Evolutionary conservation across 352 stramenopile genomes (phyloP), one percentile per base, ranked within the genome.

Genomic region (Phytopythium ostracodes): DNA sequence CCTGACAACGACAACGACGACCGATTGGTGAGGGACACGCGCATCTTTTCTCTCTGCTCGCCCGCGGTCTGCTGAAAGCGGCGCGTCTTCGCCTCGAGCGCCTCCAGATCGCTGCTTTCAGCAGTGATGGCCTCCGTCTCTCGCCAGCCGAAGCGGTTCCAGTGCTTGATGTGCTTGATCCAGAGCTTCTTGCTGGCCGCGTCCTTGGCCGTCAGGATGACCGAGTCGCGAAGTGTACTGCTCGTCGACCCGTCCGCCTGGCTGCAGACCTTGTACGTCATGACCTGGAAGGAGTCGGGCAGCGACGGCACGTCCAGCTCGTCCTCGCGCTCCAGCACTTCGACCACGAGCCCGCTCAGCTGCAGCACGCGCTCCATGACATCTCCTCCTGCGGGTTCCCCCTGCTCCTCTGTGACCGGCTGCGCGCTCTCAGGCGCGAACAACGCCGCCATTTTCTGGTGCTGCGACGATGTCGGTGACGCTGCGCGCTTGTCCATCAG

Each of bases 101-200:
- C 60, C 22, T 69, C 53, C 4, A 68, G 59, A 56, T 89, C 80
- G 31, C 62, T 63, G 33, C 68, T 69, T 9, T 71, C 66, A 0
- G 75, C 83, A 2, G 63, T 59, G 35, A 92, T 70, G 22, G 76
- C 62, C 51, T 69, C 66, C 0, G 76, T 80, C 10, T 89, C 83
- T 51, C 77, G 68, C 83, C 83, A 92, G 29, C 79, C 83, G 55
- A 84, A 90, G 51, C 80, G 80, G 25, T 84, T 85, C 83, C 83
- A 92, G 35, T 75, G 66, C 22, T 70, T 71, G 60, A 92, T 74
- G 40, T 77, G 79, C 64, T 86, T 82, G 36, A 92, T 72, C 83
- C 83, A 92, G 9, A 81, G 60, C 33, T 81, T 68, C 59, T 87
- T 88, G 4, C 70, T 52, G 31, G 60, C 58, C 31, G 73, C 60